These are phyloP conservation scores for Adansonia gregorii DNA, from an alignment of 441 rosid species.

Conservation along the genomic window DNA sequence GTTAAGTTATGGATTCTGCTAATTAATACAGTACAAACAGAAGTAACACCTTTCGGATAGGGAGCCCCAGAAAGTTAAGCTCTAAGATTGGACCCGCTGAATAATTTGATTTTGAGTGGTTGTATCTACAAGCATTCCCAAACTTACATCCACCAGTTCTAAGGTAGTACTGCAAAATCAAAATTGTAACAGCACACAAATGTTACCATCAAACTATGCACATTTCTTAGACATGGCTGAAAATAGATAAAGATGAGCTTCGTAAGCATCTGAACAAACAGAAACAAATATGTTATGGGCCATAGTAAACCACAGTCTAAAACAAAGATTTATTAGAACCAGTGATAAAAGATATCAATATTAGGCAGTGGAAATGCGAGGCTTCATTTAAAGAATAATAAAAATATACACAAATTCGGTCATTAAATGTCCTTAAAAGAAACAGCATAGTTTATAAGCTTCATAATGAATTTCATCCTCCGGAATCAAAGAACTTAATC, in stretches of 20 bases:
- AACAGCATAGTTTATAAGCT: background rate
- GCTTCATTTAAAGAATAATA: slow-evolving; percentile 1
- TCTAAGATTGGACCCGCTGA: slow-evolving; percentile 42
- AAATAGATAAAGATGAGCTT: background rate
- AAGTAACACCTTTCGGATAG: slow-evolving; percentile 67
- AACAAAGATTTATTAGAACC: background rate
- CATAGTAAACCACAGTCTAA: background rate
- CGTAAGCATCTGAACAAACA: background rate
- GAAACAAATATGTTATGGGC: background rate
- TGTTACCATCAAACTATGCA: slow-evolving; percentile 3
- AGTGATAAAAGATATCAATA: background rate
- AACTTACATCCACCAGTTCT: slow-evolving; percentile 94
- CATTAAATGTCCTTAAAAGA: background rate
- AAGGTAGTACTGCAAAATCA: slow-evolving; percentile 75
- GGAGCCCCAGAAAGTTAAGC: slow-evolving; percentile 90
- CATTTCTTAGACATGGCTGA: background rate
- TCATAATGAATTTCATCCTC: background rate
- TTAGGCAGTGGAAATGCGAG: background rate
- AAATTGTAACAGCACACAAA: slow-evolving; percentile 25
- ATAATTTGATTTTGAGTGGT: slow-evolving; percentile 57
- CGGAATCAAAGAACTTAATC: background rate
- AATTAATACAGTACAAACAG: background rate
- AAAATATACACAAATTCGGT: background rate
- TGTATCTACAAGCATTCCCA: slow-evolving; percentile 86
- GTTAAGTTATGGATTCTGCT: background rate